phyloP scores from a whole-genome alignment of 306 rosid species.

The Echinosophora koreensis region DNA sequence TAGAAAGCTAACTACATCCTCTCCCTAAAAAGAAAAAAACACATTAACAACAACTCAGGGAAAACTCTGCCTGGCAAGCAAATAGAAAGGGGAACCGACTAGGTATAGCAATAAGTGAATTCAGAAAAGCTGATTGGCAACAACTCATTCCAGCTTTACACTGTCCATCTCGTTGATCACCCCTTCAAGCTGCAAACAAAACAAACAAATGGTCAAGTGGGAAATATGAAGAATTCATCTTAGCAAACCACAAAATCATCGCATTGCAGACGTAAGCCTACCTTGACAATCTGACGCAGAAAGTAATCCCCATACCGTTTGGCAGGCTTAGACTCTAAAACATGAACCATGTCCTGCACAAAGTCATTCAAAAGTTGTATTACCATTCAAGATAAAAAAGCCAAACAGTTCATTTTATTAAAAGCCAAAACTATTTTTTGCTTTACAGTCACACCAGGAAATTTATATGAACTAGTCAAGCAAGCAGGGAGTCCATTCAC shows the following conservation, averaged over 20 bases:
- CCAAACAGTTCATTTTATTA: background rate
- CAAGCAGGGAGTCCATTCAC: conserved; percentile 23
- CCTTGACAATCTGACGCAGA: conserved; percentile 92
- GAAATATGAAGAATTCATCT: background rate
- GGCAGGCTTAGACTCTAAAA: conserved; percentile 73
- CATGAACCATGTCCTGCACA: conserved; percentile 76
- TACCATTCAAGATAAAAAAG: conserved; percentile 10
- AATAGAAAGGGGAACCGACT: conserved; percentile 34
- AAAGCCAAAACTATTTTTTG: background rate
- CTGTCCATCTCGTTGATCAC: conserved; percentile 81
- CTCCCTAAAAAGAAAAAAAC: conserved; percentile 39
- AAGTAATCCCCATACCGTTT: conserved; percentile 89
- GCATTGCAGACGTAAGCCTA: conserved; percentile 38
- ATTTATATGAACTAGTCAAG: conserved; percentile 5
- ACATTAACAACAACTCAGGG: conserved; percentile 6
- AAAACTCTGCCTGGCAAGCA: conserved; percentile 38
- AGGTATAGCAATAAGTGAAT: background rate
- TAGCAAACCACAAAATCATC: conserved; percentile 7
- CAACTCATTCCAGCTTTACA: conserved; percentile 79
- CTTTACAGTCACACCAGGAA: background rate
- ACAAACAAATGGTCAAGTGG: background rate
- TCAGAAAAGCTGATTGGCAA: background rate
- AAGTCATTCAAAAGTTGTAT: conserved; percentile 13
- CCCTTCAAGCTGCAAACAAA: conserved; percentile 76
- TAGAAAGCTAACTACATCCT: conserved; percentile 53